Base-by-base conservation (phyloP, 129 eudicot genomes). In the Oenanthe sinensis region DNA sequence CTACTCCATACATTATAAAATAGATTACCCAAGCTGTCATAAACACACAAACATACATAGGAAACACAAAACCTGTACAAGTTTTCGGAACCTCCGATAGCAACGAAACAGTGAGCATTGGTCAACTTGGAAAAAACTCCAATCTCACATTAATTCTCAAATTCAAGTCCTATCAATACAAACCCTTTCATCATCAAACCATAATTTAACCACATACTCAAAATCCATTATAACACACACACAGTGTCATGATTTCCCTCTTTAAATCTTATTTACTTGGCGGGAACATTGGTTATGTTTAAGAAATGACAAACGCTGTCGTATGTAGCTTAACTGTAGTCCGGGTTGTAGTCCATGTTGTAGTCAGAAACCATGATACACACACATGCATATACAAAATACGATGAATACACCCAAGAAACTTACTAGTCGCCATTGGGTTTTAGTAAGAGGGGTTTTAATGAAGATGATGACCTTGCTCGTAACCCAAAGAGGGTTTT, bases 121-220 rank as follows among this genome's bases (percentile, higher is more conserved):
- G 98, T 95, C 75, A 95, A 86, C 91, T 95, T 95, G 30, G 98
- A 85, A 77, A 95, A 95, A 30, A 88, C 96, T 81, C 98, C 98
- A 82, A 95, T 72, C 79, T 95, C 98, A 85, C 94, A 84, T 78
- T 89, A 85, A 83, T 95, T 95, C 82, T 95, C 97, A 82, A 90
- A 91, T 24, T 89, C 90, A 81, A 95, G 76, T 83, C 98, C 98
- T 94, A 82, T 58, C 52, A 71, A 81, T 44, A 79, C 22, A 75
- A 80, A 76, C 20, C 24, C 78, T 79, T 58, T 44, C 54, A 77
- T 81, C 55, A 76, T 36, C 30, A 70, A 14, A 17, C 9, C 16
- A 37, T 0, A 37, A 70, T 70, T 39, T 8, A 22, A 65, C 16
- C 14, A 65, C 10, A 65, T 10, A n/a, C 42, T n/a, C 71, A 28